Conservation (phyloP, 495 filamentous ascomycete species). For the Daldinia loculata region DNA sequence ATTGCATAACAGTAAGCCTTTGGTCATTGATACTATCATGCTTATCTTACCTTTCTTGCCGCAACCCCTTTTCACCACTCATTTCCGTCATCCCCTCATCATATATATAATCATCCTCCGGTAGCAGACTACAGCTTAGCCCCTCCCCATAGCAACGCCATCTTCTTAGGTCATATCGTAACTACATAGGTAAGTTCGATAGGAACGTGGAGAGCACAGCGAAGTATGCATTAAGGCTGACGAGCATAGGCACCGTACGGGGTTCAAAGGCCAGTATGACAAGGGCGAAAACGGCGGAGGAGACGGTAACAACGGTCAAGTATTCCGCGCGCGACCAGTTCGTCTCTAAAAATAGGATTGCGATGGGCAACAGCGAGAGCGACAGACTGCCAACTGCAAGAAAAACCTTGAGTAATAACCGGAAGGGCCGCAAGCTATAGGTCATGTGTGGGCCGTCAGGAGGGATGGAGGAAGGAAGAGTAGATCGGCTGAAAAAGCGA, state of each 20-base stretch:
- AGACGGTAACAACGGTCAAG: conserved; percentile 9
- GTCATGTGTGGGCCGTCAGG: neutral
- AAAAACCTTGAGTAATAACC: neutral
- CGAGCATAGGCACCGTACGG: conserved; percentile 14
- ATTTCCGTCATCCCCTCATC: neutral
- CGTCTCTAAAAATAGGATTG: conserved; percentile 7
- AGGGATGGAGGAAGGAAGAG: neutral
- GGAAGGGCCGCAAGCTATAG: conserved; percentile 11
- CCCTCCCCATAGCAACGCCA: neutral
- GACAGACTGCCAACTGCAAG: conserved; percentile 3
- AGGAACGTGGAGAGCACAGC: conserved; percentile 25
- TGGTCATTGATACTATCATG: neutral
- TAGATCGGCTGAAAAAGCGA: conserved; percentile 5
- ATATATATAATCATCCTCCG: neutral
- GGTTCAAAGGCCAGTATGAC: conserved; percentile 13
- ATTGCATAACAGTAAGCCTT: neutral
- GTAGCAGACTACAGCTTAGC: neutral
- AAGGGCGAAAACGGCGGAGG: conserved; percentile 4
- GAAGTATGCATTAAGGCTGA: conserved; percentile 23
- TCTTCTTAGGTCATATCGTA: neutral
- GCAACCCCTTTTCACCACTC: neutral
- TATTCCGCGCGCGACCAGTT: conserved; percentile 10
- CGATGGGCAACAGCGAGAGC: conserved; percentile 12
- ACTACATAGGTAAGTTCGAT: conserved; percentile 17
- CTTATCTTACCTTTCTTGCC: neutral